Conservation (phyloP, 192 early-diverging fungal genomes). For the Podila epicladia region DNA sequence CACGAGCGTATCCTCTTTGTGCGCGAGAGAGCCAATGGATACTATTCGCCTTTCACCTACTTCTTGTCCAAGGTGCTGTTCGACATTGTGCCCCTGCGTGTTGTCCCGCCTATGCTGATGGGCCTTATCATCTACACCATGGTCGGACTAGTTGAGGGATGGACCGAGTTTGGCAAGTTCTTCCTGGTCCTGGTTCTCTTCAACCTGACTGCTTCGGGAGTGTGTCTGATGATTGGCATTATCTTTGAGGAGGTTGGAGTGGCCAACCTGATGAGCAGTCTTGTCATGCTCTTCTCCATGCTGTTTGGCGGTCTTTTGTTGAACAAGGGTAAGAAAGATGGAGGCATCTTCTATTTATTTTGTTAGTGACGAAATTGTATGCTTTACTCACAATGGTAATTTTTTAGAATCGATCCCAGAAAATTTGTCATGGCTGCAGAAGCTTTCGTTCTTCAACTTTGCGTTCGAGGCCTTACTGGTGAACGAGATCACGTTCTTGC, state of each 20-base stretch:
- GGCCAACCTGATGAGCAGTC: conserved; percentile 77
- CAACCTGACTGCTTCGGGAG: conserved; percentile 79
- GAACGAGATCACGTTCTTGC: conserved; percentile 87
- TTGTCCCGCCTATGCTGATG: conserved; percentile 81
- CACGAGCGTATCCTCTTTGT: conserved; percentile 71
- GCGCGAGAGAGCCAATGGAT: conserved; percentile 76
- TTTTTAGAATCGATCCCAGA: conserved; percentile 74
- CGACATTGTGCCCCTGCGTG: conserved; percentile 80
- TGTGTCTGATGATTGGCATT: conserved; percentile 79
- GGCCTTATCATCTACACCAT: conserved; percentile 83
- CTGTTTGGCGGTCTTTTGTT: conserved; percentile 90
- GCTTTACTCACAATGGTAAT: background rate
- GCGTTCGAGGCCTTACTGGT: conserved; percentile 91
- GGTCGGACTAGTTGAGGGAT: conserved; percentile 74
- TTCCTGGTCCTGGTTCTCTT: conserved; percentile 83
- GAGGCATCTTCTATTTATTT: background rate
- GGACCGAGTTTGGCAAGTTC: conserved; percentile 71
- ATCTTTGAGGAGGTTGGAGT: conserved; percentile 72
- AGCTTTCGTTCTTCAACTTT: conserved; percentile 88
- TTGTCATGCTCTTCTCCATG: conserved; percentile 88
- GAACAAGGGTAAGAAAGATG: conserved; percentile 71
- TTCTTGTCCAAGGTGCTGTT: conserved; percentile 72
- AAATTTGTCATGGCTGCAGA: conserved; percentile 70
- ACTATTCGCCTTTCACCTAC: conserved; percentile 72
- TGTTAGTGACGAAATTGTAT: background rate